These are phyloP conservation scores for Cladosporium halotolerans DNA, from an alignment of 2,329 filamentous ascomycete species.

Conservation along the genomic window DNA sequence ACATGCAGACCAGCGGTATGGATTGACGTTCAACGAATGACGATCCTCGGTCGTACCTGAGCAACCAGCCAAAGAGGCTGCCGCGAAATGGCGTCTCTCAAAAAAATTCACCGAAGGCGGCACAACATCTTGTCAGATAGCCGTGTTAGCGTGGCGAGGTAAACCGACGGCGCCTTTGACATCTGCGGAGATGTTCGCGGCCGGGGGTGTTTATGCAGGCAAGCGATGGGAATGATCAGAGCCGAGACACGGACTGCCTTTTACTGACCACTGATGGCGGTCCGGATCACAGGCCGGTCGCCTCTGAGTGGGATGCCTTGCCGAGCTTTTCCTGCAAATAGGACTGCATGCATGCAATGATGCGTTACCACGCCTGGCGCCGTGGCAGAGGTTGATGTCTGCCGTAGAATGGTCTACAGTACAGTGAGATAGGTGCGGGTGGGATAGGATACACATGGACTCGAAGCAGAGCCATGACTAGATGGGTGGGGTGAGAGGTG, in stretches of 20 bases:
- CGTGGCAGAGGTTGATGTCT: conserved; percentile 2
- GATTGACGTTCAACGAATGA: not conserved
- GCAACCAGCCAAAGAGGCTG: conserved; percentile 1
- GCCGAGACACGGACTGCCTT: conserved; percentile 1
- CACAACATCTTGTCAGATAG: not conserved
- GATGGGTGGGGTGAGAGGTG: no score
- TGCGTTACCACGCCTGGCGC: conserved; percentile 7
- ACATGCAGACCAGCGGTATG: not conserved
- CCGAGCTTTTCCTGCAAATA: conserved; percentile 11
- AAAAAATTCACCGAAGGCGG: conserved; percentile 4
- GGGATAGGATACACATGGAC: not conserved
- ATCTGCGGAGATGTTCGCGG: conserved; percentile 11
- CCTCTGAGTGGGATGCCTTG: not conserved
- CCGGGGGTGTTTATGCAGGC: not conserved
- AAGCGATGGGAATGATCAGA: conserved; percentile 1
- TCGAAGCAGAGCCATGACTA: no score
- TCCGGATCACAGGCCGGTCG: conserved; percentile 4
- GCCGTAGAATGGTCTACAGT: conserved; percentile 8
- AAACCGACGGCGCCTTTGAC: conserved; percentile 10
- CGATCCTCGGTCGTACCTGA: conserved; percentile 2
- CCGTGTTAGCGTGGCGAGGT: conserved; percentile 9
- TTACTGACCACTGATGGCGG: not conserved
- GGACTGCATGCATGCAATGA: conserved; percentile 6
- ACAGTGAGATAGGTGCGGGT: conserved; percentile 1
- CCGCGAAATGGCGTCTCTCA: not conserved